Evolutionary conservation across 164 flowering plant species (phyloP), one percentile per base, ranked within the genome.

Genomic region (Magnolia officinalis): DNA sequence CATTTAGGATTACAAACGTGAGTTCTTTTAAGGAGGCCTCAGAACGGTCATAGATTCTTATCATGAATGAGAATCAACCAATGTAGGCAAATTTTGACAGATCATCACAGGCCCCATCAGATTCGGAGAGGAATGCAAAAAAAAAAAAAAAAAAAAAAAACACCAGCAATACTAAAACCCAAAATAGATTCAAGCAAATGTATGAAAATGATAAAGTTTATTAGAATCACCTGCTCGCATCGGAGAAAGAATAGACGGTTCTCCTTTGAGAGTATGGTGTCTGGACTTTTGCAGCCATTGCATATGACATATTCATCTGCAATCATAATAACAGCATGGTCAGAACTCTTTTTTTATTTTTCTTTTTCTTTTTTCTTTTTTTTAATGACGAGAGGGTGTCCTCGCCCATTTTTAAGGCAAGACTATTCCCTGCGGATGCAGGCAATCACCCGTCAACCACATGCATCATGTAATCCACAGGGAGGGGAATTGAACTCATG

Each of bases 271-370:
- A 94, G 91, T 66, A 91, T 91, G 2, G 97, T 92, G 78, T 91
- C 94, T 1, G 97, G 92, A 85, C 95, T 90, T 77, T 91, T 91
- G 83, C 95, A 92, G 51, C 95, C 93, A 83, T 88, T 87, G 85
- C 97, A 94, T 55, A 94, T 90, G 72, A 92, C 97, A 79, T 91
- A 92, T 70, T 92, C 94, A 88, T 92, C 97, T 92, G 89, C 21
- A 68, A 14, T 55, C 67, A 73, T 37, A 20, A 73, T 37, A 20
- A 70, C 8, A 70, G 72, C 71, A 29, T 4, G 0, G 45, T 37
- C 45, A 37, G 45, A 37, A 37, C 45, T 37, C 6, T 37, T 4
- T 37, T 37, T 37, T 37, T 4, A 2, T 26, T 1, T 26, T 1
- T 26, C 2, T 26, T 1, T 1, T 1, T 26, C 0, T 1, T 26